A percentile compares a stretch with the other conserved stretches of the same genome.
Evolutionary conservation across 192 early-diverging fungal genomes (phyloP).

Genomic region (Entomortierella chlamydospora): DNA sequence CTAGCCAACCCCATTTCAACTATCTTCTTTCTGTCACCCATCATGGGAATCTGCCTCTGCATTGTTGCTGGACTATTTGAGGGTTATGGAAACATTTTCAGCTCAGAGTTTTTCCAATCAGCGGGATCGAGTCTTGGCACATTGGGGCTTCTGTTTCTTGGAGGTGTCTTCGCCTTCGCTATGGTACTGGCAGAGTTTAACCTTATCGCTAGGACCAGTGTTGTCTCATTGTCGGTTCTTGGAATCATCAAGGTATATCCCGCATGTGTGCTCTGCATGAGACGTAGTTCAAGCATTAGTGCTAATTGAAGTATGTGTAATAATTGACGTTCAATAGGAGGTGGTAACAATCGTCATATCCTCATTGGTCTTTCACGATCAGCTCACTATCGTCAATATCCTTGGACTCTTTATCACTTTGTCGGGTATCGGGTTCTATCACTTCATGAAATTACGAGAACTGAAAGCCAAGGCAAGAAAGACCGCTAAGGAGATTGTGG

Average conservation of each 20-base stretch:
- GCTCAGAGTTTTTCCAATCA: constrained; percentile 65
- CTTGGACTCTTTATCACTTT: constrained; percentile 83
- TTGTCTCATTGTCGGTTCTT: constrained; percentile 87
- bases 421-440: constrained; percentile 84
- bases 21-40: constrained; percentile 84
- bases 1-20: constrained; percentile 92
- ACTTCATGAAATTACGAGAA: constrained; percentile 74
- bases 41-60: constrained; percentile 78
- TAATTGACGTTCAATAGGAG: constrained; percentile 70
- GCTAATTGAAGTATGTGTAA: neutral
- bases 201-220: constrained; percentile 86
- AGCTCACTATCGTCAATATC: constrained; percentile 78
- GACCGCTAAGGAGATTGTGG: constrained; percentile 26
- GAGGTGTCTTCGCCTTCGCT: constrained; percentile 86
- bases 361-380: constrained; percentile 82
- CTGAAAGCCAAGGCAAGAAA: constrained; percentile 22
- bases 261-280: neutral
- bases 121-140: constrained; percentile 55
- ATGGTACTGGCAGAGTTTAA: constrained; percentile 93
- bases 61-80: constrained; percentile 76
- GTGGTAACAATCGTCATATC: constrained; percentile 85
- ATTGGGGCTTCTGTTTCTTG: constrained; percentile 70
- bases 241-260: constrained; percentile 78
- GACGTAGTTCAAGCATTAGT: no score
- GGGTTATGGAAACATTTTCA: constrained; percentile 62